Evolutionary conservation across 140 eudicot species (phyloP).

Genomic region (Bidens hawaiensis): DNA sequence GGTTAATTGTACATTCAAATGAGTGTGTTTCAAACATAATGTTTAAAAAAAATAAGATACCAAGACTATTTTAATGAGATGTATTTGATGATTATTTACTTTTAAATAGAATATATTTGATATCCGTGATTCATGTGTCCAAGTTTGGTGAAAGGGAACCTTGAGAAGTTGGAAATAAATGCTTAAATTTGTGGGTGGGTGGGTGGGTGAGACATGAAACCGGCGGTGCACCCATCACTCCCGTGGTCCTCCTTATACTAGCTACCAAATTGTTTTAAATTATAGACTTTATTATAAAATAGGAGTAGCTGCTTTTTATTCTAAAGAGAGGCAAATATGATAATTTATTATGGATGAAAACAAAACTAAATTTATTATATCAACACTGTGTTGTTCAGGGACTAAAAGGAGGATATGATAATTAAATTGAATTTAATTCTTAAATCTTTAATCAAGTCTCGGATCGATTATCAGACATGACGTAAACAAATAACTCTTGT

Average conservation of each 20-base stretch:
- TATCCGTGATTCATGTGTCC: conserved; percentile 16
- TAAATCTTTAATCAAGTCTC: too few relatives aligned
- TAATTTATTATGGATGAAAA: neutral
- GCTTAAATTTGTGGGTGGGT: neutral
- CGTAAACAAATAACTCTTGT: too few relatives aligned
- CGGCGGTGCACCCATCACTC: conserved; percentile 13
- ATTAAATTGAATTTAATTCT: too few relatives aligned
- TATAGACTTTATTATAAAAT: neutral
- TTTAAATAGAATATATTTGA: conserved; percentile 4
- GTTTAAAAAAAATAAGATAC: neutral
- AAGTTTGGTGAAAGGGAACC: conserved; percentile 16
- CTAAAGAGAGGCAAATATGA: neutral
- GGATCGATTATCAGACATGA: too few relatives aligned
- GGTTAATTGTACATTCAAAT: neutral
- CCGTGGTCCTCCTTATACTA: neutral
- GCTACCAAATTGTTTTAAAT: neutral
- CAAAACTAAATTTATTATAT: neutral
- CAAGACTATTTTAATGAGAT: neutral
- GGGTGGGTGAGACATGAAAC: conserved; percentile 7
- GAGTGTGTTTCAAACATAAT: neutral
- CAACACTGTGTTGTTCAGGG: neutral
- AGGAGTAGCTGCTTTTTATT: neutral
- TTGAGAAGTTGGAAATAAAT: neutral
- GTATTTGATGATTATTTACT: neutral
- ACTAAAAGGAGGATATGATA: neutral